A percentile compares a stretch with the other conserved stretches of the same genome.
phyloP scores from a whole-genome alignment of 306 rosid genomes.

The Citrullus mucosospermus region DNA sequence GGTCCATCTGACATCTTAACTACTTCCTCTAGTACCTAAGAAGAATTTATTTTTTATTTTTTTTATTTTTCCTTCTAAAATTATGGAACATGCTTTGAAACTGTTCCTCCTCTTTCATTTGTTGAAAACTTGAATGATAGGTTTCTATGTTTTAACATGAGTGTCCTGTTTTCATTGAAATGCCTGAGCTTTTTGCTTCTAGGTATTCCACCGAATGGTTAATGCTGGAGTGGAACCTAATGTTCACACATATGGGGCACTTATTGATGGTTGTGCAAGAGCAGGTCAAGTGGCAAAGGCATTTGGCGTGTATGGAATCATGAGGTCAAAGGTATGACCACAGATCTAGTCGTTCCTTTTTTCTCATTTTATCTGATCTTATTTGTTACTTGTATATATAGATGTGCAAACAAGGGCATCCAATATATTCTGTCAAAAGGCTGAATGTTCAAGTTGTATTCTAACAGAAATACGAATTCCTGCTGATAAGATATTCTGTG shows the following conservation, averaged over 20 bases:
- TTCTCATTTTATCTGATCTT: not conserved
- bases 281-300: constrained; percentile 98
- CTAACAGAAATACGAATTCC: constrained; percentile 17
- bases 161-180: constrained; percentile 7
- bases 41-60: not conserved
- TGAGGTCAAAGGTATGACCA: constrained; percentile 89
- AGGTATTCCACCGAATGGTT: constrained; percentile 94
- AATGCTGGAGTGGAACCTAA: constrained; percentile 84
- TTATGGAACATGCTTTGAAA: not conserved
- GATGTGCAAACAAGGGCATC: not conserved
- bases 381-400: not conserved
- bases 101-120: not conserved
- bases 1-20: not conserved
- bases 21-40: not conserved
- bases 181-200: constrained; percentile 4
- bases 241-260: constrained; percentile 86
- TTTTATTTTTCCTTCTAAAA: not conserved
- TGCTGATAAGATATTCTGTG: constrained; percentile 60
- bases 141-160: constrained; percentile 2
- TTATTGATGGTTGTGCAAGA: constrained; percentile 95
- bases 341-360: constrained; percentile 6
- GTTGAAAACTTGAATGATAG: not conserved
- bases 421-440: not conserved
- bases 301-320: constrained; percentile 92
- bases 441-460: constrained; percentile 7